These are phyloP conservation scores for Basipetospora chlamydospora DNA, from an alignment of 2,329 filamentous ascomycete genomes.

Conservation along the genomic window DNA sequence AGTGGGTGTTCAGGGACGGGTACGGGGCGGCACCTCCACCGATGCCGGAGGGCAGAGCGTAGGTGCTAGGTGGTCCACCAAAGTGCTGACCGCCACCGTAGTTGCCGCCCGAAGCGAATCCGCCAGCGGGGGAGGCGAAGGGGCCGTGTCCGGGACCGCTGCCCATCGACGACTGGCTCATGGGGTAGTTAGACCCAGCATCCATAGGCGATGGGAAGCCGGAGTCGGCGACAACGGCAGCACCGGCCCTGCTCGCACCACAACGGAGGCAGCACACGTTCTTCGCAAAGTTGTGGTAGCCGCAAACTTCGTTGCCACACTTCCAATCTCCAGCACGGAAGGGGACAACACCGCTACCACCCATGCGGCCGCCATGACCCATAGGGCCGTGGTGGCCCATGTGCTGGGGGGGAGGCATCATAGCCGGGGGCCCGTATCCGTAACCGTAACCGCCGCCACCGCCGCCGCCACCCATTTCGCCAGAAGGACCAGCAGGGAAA, in stretches of 20 bases:
- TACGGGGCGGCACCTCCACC: conserved; percentile 57
- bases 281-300: conserved; percentile 99
- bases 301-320: conserved; percentile 91
- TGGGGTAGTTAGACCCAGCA: conserved; percentile 64
- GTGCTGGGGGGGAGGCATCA: conserved; percentile 68
- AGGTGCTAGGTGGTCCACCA: conserved; percentile 75
- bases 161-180: conserved; percentile 48
- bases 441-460: conserved; percentile 49
- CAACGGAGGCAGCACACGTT: conserved; percentile 96
- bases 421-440: conserved; percentile 54
- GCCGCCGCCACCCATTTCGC: conserved; percentile 44
- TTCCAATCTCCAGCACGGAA: conserved; percentile 99
- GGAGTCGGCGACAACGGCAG: conserved; percentile 86
- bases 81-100: conserved; percentile 63
- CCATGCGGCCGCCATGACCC: conserved; percentile 51
- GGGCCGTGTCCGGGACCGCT: conserved; percentile 69
- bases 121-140: conserved; percentile 50
- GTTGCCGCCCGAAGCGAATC: conserved; percentile 50
- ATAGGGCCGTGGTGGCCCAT: conserved; percentile 40
- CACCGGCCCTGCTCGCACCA: conserved; percentile 84
- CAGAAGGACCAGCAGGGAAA: conserved; percentile 83
- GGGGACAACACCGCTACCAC: conserved; percentile 72
- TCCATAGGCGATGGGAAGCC: conserved; percentile 88
- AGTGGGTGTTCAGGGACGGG: conserved; percentile 70
- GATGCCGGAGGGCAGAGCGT: conserved; percentile 74